Evolutionary conservation across 1,139 yeast species (phyloP).

Genomic region (Suhomyces ambrosiae): DNA sequence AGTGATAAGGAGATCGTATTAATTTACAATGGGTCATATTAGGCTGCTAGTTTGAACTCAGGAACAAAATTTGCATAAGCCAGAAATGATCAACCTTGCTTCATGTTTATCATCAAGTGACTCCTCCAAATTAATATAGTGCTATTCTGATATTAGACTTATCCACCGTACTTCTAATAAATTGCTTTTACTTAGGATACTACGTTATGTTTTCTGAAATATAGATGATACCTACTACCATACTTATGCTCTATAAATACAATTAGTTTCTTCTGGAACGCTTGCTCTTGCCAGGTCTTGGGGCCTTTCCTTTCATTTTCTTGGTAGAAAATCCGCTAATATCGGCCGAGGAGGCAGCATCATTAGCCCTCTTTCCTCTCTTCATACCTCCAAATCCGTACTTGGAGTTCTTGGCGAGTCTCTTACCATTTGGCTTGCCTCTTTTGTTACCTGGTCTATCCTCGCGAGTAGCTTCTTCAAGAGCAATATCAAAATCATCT

Average conservation of each 20-base stretch:
- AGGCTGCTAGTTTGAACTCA: too few species aligned
- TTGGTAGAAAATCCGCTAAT: conserved; percentile 58
- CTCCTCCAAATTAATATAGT: too few species aligned
- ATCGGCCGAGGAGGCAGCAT: conserved; percentile 73
- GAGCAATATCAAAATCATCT: conserved; percentile 69
- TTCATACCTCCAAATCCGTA: conserved; percentile 73
- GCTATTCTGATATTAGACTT: too few species aligned
- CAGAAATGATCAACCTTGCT: too few species aligned
- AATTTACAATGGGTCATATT: too few species aligned
- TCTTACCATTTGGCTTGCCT: conserved; percentile 61
- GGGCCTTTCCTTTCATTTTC: conserved; percentile 51
- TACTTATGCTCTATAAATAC: conserved; percentile 2
- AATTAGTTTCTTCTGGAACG: conserved; percentile 29
- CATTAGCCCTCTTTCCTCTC: conserved; percentile 71
- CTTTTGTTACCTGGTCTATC: conserved; percentile 42
- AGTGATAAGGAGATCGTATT: too few species aligned
- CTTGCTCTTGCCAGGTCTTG: conserved; percentile 80
- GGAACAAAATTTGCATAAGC: too few species aligned
- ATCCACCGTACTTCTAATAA: too few species aligned
- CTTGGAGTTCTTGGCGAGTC: conserved; percentile 68
- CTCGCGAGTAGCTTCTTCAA: conserved; percentile 80
- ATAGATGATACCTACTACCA: background rate
- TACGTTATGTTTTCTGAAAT: background rate
- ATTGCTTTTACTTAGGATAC: too few species aligned
- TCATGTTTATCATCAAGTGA: too few species aligned